phyloP scores from a whole-genome alignment of 768 basidiomycete species.

The Piloderma croceum region DNA sequence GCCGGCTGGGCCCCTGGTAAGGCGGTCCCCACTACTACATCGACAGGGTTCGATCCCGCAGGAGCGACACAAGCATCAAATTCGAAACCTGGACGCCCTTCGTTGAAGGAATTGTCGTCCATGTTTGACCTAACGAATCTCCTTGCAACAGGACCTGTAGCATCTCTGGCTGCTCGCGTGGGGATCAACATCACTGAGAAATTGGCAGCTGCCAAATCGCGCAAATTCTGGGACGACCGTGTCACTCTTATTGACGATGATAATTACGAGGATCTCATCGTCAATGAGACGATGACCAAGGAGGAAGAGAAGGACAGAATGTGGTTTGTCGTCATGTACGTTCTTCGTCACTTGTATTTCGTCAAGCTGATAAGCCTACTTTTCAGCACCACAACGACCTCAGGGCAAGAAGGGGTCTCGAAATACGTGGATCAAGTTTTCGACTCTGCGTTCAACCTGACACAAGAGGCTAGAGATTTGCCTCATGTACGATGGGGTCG shows the following conservation, averaged over 20 bases:
- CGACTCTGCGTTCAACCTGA: slow-evolving; percentile 67
- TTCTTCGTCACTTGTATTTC: slow-evolving; percentile 8
- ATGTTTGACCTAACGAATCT: slow-evolving; percentile 25
- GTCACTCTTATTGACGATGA: slow-evolving; percentile 79
- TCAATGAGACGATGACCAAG: slow-evolving; percentile 58
- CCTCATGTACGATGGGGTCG: slow-evolving; percentile 77
- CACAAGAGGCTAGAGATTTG: slow-evolving; percentile 52
- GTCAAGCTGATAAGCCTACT: slow-evolving; percentile 1
- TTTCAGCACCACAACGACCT: slow-evolving; percentile 51
- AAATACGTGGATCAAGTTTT: slow-evolving; percentile 67
- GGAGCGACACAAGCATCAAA: slow-evolving; percentile 10
- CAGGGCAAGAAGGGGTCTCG: slow-evolving; percentile 59
- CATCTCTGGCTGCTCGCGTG: slow-evolving; percentile 44
- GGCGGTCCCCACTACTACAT: slow-evolving; percentile 29
- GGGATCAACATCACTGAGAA: slow-evolving; percentile 72
- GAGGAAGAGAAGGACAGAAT: slow-evolving; percentile 63
- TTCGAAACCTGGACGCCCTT: slow-evolving; percentile 19
- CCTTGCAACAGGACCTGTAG: slow-evolving; percentile 50
- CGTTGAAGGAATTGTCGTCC: slow-evolving; percentile 10
- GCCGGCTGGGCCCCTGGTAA: slow-evolving; percentile 80
- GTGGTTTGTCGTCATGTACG: slow-evolving; percentile 79
- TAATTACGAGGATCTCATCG: slow-evolving; percentile 68
- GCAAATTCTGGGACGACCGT: slow-evolving; percentile 57
- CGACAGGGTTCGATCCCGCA: slow-evolving; percentile 8
- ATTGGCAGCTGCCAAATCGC: slow-evolving; percentile 28